These are phyloP conservation scores for Cercospora berteroae DNA, from an alignment of 2,329 filamentous ascomycete species.

Conservation along the genomic window DNA sequence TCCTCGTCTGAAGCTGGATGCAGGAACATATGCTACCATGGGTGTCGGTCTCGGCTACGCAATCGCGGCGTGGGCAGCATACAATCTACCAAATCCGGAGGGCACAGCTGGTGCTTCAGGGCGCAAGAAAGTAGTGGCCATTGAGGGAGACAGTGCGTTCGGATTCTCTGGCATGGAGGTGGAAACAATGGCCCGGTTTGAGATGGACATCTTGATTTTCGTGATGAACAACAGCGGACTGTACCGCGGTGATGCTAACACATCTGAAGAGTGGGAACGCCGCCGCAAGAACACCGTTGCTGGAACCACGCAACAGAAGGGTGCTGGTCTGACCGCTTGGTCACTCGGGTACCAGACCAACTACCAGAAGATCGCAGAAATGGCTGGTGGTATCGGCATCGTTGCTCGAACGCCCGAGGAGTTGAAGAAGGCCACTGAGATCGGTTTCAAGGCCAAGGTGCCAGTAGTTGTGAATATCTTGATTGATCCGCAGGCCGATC, in stretches of 20 bases:
- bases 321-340: conserved; percentile 50
- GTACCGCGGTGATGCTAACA: conserved; percentile 40
- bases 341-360: conserved; percentile 52
- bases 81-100: conserved; percentile 47
- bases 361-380: conserved; percentile 56
- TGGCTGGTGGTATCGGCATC: conserved; percentile 55
- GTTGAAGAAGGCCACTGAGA: conserved; percentile 50
- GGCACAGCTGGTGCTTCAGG: conserved; percentile 31
- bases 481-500: conserved; percentile 44
- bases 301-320: conserved; percentile 35
- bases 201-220: conserved; percentile 48
- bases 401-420: conserved; percentile 54
- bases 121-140: conserved; percentile 54
- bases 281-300: conserved; percentile 44
- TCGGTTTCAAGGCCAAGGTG: conserved; percentile 50
- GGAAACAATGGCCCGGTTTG: conserved; percentile 56
- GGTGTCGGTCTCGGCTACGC: conserved; percentile 58
- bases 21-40: conserved; percentile 60
- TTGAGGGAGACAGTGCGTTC: conserved; percentile 58
- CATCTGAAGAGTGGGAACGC: conserved; percentile 45
- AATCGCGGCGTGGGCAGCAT: conserved; percentile 56
- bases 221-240: conserved; percentile 51
- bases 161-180: conserved; percentile 57
- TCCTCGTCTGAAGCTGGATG: conserved; percentile 56
- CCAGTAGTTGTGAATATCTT: conserved; percentile 57